Evolutionary conservation across 1,284 basidiomycete species (phyloP).

Genomic region (Cutaneotrichosporon sp.): DNA sequence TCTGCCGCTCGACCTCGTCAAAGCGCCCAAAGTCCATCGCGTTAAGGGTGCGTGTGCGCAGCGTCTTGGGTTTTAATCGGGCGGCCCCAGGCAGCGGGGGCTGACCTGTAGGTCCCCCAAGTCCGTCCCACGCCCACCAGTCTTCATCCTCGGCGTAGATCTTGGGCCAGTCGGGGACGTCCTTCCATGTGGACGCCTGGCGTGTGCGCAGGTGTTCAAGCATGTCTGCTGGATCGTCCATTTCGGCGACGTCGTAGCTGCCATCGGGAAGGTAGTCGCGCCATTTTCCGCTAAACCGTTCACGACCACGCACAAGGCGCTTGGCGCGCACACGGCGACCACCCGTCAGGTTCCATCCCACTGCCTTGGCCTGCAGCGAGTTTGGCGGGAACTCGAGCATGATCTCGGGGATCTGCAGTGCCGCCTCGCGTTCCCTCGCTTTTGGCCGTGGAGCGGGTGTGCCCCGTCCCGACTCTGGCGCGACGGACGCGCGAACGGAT

Average conservation of each 20-base stretch:
- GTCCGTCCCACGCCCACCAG: constrained; percentile 41
- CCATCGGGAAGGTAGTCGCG: constrained; percentile 41
- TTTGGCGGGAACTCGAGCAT: constrained; percentile 45
- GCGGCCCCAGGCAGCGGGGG: constrained; percentile 23
- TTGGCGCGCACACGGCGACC: constrained; percentile 39
- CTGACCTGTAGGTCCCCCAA: constrained; percentile 32
- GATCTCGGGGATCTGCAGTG: constrained; percentile 36
- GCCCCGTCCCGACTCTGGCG: constrained; percentile 11
- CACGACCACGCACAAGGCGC: constrained; percentile 39
- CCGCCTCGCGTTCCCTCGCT: constrained; percentile 20
- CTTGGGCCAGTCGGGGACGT: constrained; percentile 37
- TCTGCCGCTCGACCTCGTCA: constrained; percentile 26
- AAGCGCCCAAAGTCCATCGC: constrained; percentile 32
- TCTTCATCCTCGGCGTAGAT: constrained; percentile 18
- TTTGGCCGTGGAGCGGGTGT: not conserved
- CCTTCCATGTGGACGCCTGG: constrained; percentile 5
- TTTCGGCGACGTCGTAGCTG: constrained; percentile 41
- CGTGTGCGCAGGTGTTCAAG: constrained; percentile 19
- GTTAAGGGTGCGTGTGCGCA: constrained; percentile 24
- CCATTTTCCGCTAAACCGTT: constrained; percentile 46
- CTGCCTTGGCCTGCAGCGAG: constrained; percentile 31
- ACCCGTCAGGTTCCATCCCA: constrained; percentile 46
- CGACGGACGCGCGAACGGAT: not conserved
- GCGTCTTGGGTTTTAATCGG: constrained; percentile 15
- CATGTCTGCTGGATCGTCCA: constrained; percentile 37